phyloP scores from a whole-genome alignment of 805 yeast genomes.

The Ogataea naganishii region DNA sequence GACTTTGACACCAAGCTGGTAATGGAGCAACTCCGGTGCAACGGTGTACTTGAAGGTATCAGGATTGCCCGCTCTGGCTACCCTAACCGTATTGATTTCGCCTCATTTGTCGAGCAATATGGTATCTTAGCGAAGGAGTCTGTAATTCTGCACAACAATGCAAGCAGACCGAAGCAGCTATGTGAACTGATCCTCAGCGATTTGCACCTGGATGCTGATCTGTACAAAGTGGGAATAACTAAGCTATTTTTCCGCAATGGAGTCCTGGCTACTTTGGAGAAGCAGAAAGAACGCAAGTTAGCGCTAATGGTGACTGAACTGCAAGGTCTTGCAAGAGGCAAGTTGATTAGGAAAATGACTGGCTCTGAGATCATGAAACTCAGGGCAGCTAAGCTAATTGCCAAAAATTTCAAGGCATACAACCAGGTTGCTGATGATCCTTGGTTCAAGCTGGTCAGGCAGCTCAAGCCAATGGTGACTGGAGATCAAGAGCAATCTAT shows the following conservation, averaged over 20 bases:
- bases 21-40: conserved; percentile 84
- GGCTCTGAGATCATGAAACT: conserved; percentile 43
- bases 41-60: conserved; percentile 97
- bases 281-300: conserved; percentile 59
- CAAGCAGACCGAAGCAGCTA: conserved; percentile 46
- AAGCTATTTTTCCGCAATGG: conserved; percentile 73
- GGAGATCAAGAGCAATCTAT: conserved; percentile 26
- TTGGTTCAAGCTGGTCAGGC: conserved; percentile 72
- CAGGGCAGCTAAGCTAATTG: conserved; percentile 64
- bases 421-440: conserved; percentile 44
- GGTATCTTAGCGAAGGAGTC: conserved; percentile 47
- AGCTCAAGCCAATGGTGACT: conserved; percentile 65
- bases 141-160: conserved; percentile 21
- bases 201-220: conserved; percentile 50
- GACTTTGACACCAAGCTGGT: conserved; percentile 69
- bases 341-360: conserved; percentile 40
- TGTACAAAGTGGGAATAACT: conserved; percentile 60
- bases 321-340: conserved; percentile 62
- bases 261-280: conserved; percentile 70
- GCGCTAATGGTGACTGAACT: conserved; percentile 46
- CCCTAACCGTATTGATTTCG: conserved; percentile 84
- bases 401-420: conserved; percentile 49
- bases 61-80: conserved; percentile 95
- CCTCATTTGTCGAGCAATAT: conserved; percentile 71
- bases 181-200: conserved; percentile 60